These are phyloP conservation scores for Canavalia gladiata DNA, from an alignment of 306 rosid species.

Conservation along the genomic window DNA sequence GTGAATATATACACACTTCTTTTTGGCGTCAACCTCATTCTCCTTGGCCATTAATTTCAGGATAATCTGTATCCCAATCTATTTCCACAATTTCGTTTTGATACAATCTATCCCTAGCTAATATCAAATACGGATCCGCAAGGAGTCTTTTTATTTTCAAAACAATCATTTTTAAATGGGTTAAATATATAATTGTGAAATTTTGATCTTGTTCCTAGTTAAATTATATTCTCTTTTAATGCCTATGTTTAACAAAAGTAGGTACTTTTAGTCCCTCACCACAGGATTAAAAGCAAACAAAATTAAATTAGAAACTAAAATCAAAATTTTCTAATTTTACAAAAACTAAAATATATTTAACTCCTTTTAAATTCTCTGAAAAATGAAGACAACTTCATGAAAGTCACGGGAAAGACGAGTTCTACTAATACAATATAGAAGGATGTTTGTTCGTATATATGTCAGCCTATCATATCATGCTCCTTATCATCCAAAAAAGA, in stretches of 20 bases:
- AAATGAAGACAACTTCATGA: neutral
- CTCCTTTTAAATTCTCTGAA: neutral
- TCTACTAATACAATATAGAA: constrained; percentile 6
- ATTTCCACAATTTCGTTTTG: neutral
- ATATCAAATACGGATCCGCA: neutral
- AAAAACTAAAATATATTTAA: too few relatives aligned
- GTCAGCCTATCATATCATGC: constrained; percentile 1
- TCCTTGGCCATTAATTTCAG: neutral
- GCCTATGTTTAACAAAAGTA: too few relatives aligned
- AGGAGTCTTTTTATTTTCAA: neutral
- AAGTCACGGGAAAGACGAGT: constrained; percentile 11
- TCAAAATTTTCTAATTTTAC: too few relatives aligned
- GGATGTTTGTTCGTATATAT: neutral
- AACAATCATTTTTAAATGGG: neutral
- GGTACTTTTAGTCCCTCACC: too few relatives aligned
- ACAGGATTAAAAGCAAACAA: too few relatives aligned
- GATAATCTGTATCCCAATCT: neutral
- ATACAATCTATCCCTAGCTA: constrained; percentile 14
- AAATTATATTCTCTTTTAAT: too few relatives aligned
- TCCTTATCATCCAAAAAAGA: constrained; percentile 9
- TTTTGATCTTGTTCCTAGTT: too few relatives aligned
- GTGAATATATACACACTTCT: too few relatives aligned
- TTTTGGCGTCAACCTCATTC: constrained; percentile 21
- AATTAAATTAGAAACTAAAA: too few relatives aligned
- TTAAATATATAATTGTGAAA: too few relatives aligned